Conservation (phyloP, 1,284 basidiomycete genomes). For the Melampsora occidentalis region DNA sequence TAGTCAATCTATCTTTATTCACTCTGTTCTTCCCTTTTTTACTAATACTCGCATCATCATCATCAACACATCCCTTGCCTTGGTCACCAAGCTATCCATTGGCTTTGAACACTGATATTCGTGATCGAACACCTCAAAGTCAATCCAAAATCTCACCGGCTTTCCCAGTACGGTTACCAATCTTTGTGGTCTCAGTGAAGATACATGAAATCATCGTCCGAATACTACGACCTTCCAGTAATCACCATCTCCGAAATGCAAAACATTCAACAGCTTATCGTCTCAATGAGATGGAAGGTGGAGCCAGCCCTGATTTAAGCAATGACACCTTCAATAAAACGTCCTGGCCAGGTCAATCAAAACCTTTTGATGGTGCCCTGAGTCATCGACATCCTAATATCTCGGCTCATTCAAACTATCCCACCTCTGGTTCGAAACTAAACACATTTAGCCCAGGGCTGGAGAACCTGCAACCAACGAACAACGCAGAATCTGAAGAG, state of each 20-base stretch:
- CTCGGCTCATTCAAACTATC: too few relatives aligned
- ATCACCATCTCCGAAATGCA: not conserved
- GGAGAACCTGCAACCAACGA: too few relatives aligned
- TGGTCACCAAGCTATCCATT: slow-evolving; percentile 6
- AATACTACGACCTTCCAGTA: not conserved
- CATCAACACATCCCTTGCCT: not conserved
- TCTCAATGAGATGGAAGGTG: slow-evolving; percentile 5
- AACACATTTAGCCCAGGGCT: too few relatives aligned
- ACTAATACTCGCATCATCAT: not conserved
- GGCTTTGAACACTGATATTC: not conserved
- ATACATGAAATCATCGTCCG: not conserved
- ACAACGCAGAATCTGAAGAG: too few relatives aligned
- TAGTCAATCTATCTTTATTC: slow-evolving; percentile 1
- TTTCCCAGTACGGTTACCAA: slow-evolving; percentile 6
- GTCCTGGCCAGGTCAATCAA: not conserved
- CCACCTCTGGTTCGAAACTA: too few relatives aligned
- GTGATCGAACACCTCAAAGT: not conserved
- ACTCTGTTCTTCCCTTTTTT: not conserved
- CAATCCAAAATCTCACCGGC: not conserved
- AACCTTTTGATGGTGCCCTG: too few relatives aligned
- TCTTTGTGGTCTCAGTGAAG: not conserved
- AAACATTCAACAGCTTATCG: not conserved
- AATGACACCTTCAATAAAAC: not conserved
- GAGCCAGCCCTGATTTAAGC: not conserved
- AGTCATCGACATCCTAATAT: too few relatives aligned